These are phyloP conservation scores for Aspergillus aculeatus DNA, from an alignment of 2,329 filamentous ascomycete species.

Conservation along the genomic window DNA sequence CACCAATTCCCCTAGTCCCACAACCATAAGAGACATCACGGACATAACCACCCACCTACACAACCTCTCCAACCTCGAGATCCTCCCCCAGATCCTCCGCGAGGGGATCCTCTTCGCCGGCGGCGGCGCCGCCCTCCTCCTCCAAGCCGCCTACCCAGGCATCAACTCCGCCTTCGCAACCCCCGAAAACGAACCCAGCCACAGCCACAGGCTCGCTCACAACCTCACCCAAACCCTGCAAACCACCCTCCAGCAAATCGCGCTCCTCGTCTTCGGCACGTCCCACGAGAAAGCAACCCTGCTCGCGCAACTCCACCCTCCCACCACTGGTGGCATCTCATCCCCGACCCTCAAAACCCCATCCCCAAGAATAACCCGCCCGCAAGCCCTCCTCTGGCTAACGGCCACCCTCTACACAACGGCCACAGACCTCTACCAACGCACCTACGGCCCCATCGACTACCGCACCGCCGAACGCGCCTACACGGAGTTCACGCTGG, in stretches of 20 bases:
- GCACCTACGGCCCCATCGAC: slow-evolving; percentile 34
- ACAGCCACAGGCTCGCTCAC: slow-evolving; percentile 25
- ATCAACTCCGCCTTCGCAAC: slow-evolving; percentile 13
- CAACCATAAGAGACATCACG: slow-evolving; percentile 10
- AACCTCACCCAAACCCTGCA: slow-evolving; percentile 33
- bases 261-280: slow-evolving; percentile 35
- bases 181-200: slow-evolving; percentile 10
- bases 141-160: slow-evolving; percentile 34
- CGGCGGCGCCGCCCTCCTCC: slow-evolving; percentile 34
- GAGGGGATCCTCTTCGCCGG: slow-evolving; percentile 38
- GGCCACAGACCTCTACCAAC: slow-evolving; percentile 38
- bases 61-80: slow-evolving; percentile 33
- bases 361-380: slow-evolving; percentile 18
- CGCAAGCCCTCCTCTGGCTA: slow-evolving; percentile 27
- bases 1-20: neutral
- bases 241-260: slow-evolving; percentile 33
- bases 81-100: slow-evolving; percentile 36
- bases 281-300: slow-evolving; percentile 30
- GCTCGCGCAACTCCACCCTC: slow-evolving; percentile 27
- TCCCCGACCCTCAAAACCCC: slow-evolving; percentile 17
- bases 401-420: slow-evolving; percentile 38
- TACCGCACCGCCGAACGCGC: slow-evolving; percentile 32
- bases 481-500: slow-evolving; percentile 31
- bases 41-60: slow-evolving; percentile 24
- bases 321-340: slow-evolving; percentile 22